Evolutionary conservation across 1,284 basidiomycete genomes (phyloP).

Genomic region (Apiotrichum gracile): DNA sequence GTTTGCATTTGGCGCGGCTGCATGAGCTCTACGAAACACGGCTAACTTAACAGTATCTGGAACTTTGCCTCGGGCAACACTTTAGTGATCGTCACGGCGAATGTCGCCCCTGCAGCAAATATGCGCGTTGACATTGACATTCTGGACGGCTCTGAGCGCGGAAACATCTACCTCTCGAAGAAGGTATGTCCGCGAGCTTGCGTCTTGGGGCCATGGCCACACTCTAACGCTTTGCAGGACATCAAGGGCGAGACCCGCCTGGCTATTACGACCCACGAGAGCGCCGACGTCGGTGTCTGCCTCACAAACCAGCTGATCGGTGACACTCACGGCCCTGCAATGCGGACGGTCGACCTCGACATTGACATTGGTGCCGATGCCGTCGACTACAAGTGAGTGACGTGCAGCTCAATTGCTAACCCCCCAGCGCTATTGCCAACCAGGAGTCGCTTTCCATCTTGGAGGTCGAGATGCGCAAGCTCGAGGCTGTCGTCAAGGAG

Average conservation of each 20-base stretch:
- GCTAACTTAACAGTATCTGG: constrained; percentile 65
- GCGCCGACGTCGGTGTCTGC: constrained; percentile 93
- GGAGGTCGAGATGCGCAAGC: constrained; percentile 96
- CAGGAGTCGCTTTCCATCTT: constrained; percentile 92
- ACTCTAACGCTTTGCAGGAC: too few relatives aligned
- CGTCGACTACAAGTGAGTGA: constrained; percentile 93
- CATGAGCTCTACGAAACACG: neutral
- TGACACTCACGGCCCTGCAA: constrained; percentile 45
- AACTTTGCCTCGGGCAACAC: constrained; percentile 79
- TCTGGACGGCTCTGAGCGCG: constrained; percentile 76
- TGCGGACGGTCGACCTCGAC: constrained; percentile 79
- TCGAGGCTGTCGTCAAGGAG: constrained; percentile 90
- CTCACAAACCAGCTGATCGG: constrained; percentile 72
- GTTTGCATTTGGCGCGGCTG: too few relatives aligned
- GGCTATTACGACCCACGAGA: constrained; percentile 87
- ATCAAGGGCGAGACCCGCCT: constrained; percentile 87
- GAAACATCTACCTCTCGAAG: constrained; percentile 89
- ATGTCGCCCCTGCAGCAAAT: constrained; percentile 63
- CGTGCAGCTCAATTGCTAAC: too few relatives aligned
- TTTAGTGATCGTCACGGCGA: constrained; percentile 90
- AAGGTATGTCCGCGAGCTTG: constrained; percentile 42
- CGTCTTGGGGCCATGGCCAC: too few relatives aligned
- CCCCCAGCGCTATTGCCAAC: constrained; percentile 90
- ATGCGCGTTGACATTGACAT: constrained; percentile 91
- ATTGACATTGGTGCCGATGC: constrained; percentile 98